Percentiles rank a stretch among this genome's conserved stretches.
Evolutionary conservation across 768 basidiomycete species (phyloP).

Genomic region (Calocera viscosa): DNA sequence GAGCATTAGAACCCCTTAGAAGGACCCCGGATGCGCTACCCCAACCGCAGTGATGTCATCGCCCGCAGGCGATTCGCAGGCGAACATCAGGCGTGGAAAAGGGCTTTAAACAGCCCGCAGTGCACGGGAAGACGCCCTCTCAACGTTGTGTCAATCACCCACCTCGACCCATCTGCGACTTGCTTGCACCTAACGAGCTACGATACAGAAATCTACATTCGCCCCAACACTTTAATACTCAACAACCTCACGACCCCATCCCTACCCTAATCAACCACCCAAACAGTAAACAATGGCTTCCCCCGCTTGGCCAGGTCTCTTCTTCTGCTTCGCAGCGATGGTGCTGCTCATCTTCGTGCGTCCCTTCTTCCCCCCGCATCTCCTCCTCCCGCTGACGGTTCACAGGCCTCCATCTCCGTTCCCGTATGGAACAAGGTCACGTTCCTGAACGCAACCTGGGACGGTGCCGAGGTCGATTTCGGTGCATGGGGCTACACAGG

Average conservation of each 20-base stretch:
- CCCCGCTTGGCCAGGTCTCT: conserved; percentile 54
- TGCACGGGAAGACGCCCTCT: no score
- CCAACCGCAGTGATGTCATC: background rate
- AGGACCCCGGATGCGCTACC: background rate
- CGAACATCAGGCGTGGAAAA: background rate
- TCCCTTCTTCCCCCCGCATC: conserved; percentile 18
- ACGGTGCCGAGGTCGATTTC: conserved; percentile 36
- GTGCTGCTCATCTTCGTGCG: conserved; percentile 57
- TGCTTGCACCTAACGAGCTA: no score
- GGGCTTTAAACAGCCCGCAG: background rate
- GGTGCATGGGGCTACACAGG: conserved; percentile 73
- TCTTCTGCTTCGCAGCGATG: conserved; percentile 59
- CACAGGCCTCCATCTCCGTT: conserved; percentile 53
- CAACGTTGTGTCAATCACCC: no score
- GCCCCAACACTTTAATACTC: no score
- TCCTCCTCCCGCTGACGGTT: background rate
- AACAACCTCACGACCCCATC: background rate
- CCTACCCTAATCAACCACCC: background rate
- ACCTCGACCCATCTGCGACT: no score
- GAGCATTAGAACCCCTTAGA: background rate
- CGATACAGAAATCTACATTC: no score
- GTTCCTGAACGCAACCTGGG: conserved; percentile 46
- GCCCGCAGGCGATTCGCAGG: background rate
- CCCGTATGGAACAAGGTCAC: conserved; percentile 63
- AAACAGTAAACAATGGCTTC: conserved; percentile 27